Evolutionary conservation across 352 stramenopile species (phyloP).

Genomic region (Elongisporangium undulatum): DNA sequence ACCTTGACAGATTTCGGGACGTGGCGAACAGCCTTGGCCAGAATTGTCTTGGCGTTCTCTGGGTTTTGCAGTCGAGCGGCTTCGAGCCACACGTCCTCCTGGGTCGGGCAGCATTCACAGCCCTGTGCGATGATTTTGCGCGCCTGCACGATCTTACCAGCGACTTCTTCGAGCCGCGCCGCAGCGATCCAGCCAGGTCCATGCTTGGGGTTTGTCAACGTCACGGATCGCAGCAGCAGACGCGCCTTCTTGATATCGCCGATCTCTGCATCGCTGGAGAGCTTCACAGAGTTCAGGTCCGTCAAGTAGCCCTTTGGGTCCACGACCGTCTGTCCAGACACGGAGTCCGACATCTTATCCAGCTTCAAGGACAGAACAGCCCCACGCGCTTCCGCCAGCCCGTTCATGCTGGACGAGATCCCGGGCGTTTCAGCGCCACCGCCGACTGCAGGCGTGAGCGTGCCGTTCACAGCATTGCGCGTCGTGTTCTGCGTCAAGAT

Average conservation of each 20-base stretch:
- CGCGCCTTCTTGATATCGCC: conserved; percentile 98
- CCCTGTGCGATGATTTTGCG: conserved; percentile 97
- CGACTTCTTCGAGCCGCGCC: conserved; percentile 97
- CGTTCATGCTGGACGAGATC: conserved; percentile 74
- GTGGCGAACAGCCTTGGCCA: conserved; percentile 93
- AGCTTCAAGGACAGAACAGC: conserved; percentile 94
- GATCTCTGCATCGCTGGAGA: conserved; percentile 93
- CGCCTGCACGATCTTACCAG: conserved; percentile 94
- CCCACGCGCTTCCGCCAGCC: conserved; percentile 89
- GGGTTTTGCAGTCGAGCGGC: conserved; percentile 93
- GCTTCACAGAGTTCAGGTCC: conserved; percentile 93
- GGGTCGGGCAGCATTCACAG: conserved; percentile 94
- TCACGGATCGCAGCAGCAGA: conserved; percentile 94
- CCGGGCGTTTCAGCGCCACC: conserved; percentile 46
- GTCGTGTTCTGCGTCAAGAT: conserved; percentile 63
- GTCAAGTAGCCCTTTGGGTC: conserved; percentile 99
- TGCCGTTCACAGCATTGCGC: conserved; percentile 32
- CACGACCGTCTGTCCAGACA: conserved; percentile 95
- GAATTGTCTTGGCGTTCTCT: conserved; percentile 96
- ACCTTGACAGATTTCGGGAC: conserved; percentile 95
- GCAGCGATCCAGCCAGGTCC: conserved; percentile 98
- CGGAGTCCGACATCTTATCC: conserved; percentile 96
- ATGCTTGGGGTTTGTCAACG: conserved; percentile 98
- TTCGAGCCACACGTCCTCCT: conserved; percentile 99
- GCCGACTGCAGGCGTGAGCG: conserved; percentile 35